phyloP scores from a whole-genome alignment of 2,329 filamentous ascomycete genomes.

The Cladobotryum mycophilum region DNA sequence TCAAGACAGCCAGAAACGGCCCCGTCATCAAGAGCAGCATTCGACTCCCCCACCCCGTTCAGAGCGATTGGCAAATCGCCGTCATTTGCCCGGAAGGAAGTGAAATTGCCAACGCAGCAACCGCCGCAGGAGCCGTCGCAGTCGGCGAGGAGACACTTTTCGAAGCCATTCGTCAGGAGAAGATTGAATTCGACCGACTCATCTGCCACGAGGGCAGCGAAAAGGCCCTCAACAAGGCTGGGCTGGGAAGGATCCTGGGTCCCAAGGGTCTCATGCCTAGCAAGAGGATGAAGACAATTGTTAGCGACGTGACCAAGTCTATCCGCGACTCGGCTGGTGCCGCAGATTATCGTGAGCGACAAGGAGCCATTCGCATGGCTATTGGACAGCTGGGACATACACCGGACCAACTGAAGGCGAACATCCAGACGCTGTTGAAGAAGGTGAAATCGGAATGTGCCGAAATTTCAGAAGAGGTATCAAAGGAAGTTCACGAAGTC shows the following conservation, averaged over 20 bases:
- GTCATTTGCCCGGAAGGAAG: conserved; percentile 86
- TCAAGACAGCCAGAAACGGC: conserved; percentile 79
- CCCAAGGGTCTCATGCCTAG: conserved; percentile 91
- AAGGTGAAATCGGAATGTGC: conserved; percentile 73
- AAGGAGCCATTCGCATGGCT: conserved; percentile 81
- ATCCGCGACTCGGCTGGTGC: conserved; percentile 80
- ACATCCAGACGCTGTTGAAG: conserved; percentile 71
- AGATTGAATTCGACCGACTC: conserved; percentile 81
- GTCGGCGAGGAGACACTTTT: conserved; percentile 86
- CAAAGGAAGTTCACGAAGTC: conserved; percentile 48
- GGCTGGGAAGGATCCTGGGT: conserved; percentile 73
- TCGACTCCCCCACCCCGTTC: conserved; percentile 81
- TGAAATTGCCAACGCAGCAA: conserved; percentile 65
- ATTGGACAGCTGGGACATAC: conserved; percentile 86
- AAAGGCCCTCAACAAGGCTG: conserved; percentile 72
- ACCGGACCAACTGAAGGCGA: conserved; percentile 76
- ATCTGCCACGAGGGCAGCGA: conserved; percentile 79
- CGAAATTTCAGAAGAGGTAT: conserved; percentile 53
- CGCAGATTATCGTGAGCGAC: conserved; percentile 78
- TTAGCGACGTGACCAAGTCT: conserved; percentile 66
- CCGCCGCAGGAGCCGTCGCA: conserved; percentile 69
- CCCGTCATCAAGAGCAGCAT: conserved; percentile 82
- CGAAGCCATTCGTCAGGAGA: conserved; percentile 63
- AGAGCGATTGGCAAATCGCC: conserved; percentile 80
- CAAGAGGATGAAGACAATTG: conserved; percentile 80